phyloP scores from a whole-genome alignment of 352 stramenopile genomes.

The Blastocystis sp. region DNA sequence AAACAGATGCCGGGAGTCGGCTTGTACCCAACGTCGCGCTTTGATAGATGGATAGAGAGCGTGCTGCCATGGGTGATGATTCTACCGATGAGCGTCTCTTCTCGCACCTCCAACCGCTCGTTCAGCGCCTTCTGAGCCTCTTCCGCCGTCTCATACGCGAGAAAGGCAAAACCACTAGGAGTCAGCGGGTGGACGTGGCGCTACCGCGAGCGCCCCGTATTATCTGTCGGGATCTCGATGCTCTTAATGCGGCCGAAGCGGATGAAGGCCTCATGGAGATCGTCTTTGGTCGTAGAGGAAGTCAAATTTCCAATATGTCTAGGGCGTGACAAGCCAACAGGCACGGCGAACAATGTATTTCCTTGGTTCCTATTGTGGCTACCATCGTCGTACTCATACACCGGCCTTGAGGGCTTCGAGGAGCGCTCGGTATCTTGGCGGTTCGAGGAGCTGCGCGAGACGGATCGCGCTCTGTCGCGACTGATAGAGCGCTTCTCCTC shows the following conservation, averaged over 20 bases:
- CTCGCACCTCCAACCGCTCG: not conserved
- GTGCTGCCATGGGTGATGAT: not conserved
- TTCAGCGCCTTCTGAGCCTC: not conserved
- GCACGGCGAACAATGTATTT: not conserved
- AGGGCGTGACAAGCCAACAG: not conserved
- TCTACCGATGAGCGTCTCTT: not conserved
- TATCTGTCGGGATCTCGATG: not conserved
- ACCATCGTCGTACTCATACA: constrained; percentile 36
- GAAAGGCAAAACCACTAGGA: constrained; percentile 28
- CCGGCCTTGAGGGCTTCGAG: too few species aligned
- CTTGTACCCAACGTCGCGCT: constrained; percentile 19
- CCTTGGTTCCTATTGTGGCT: constrained; percentile 13
- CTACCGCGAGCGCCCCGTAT: not conserved
- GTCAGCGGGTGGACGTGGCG: not conserved
- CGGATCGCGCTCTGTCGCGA: too few species aligned
- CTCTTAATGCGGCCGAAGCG: not conserved
- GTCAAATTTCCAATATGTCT: constrained; percentile 7
- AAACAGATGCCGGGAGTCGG: constrained; percentile 24
- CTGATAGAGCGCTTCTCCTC: too few species aligned
- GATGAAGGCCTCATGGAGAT: not conserved
- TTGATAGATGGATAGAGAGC: not conserved
- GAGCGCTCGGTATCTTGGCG: too few species aligned
- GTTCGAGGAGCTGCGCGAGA: too few species aligned
- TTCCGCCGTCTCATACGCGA: constrained; percentile 3
- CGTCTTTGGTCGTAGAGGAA: not conserved